Conservation (phyloP, 805 yeast species). For the Saccharomycopsis amapae region DNA sequence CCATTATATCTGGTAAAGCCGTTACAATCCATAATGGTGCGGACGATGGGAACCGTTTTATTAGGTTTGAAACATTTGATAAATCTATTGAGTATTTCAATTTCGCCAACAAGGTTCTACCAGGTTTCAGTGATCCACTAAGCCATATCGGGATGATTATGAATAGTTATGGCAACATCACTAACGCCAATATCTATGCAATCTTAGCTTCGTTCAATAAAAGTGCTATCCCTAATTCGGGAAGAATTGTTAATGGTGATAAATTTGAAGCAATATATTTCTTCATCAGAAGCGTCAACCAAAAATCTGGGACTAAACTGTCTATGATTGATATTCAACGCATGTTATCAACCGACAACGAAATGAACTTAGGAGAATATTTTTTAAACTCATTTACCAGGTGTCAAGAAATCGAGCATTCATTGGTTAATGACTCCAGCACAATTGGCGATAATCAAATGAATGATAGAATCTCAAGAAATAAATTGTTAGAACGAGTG, state of each 20-base stretch:
- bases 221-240: neutral
- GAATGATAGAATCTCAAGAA: neutral
- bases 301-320: neutral
- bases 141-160: constrained; percentile 13
- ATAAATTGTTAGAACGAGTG: neutral
- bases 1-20: neutral
- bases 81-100: constrained; percentile 9
- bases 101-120: constrained; percentile 2
- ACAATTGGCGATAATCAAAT: no score
- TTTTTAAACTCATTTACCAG: no score
- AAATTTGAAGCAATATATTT: constrained; percentile 17
- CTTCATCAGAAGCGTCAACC: constrained; percentile 7
- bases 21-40: neutral
- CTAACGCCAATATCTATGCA: neutral
- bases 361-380: no score
- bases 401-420: no score
- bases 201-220: constrained; percentile 8
- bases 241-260: constrained; percentile 6
- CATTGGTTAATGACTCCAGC: no score
- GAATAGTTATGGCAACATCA: constrained; percentile 12
- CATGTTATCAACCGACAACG: neutral
- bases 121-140: constrained; percentile 15
- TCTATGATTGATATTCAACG: neutral
- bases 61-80: constrained; percentile 9
- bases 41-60: neutral